A percentile compares a stretch with the other conserved stretches of the same genome.
These are phyloP conservation scores for Pseudogymnoascus sp. DNA, from an alignment of 2,329 filamentous ascomycete species.

Conservation along the genomic window DNA sequence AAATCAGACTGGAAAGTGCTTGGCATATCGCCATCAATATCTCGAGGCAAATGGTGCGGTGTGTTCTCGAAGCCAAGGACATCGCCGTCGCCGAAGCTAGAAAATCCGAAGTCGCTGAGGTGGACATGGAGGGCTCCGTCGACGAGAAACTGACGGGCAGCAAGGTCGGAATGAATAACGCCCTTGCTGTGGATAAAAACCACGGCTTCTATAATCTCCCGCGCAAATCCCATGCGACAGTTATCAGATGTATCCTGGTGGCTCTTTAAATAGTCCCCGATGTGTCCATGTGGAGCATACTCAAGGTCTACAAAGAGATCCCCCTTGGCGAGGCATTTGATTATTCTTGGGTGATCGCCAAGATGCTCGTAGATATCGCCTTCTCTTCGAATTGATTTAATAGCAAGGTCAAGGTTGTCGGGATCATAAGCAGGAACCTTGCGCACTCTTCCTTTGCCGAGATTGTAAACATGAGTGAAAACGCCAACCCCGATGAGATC, in stretches of 20 bases:
- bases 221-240: not conserved
- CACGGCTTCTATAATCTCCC: not conserved
- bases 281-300: not conserved
- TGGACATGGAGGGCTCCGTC: not conserved
- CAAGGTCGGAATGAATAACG: not conserved
- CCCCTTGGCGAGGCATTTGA: not conserved
- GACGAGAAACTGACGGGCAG: not conserved
- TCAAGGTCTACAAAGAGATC: not conserved
- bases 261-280: not conserved
- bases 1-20: not conserved
- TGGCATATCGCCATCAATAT: not conserved
- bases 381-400: slow-evolving; percentile 1
- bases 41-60: not conserved
- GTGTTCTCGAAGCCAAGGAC: not conserved
- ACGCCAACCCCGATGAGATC: not conserved
- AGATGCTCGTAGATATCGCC: not conserved
- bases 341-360: not conserved
- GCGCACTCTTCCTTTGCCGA: not conserved
- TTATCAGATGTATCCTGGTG: not conserved
- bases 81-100: not conserved
- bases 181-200: not conserved
- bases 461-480: not conserved
- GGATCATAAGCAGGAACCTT: not conserved
- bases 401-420: not conserved
- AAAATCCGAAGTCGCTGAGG: not conserved